Conservation (phyloP, 2,329 filamentous ascomycete genomes). For the Ilyonectria mors-panacis region DNA sequence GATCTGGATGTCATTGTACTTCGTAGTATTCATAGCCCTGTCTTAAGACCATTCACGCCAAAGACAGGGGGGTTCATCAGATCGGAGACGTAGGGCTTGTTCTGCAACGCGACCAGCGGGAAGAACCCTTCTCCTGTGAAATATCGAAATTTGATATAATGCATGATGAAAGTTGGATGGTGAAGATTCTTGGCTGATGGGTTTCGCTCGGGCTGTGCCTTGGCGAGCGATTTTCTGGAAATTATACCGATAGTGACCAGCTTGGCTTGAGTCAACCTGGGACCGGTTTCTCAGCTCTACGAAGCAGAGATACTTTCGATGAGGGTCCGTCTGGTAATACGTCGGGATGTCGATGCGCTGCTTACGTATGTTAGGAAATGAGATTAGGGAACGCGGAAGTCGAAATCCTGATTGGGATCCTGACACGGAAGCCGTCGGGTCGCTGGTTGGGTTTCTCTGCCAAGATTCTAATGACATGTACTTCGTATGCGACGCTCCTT, state of each 20-base stretch:
- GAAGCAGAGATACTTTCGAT: not conserved
- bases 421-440: constrained; percentile 1
- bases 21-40: not conserved
- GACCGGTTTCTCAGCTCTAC: not conserved
- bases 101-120: not conserved
- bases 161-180: not conserved
- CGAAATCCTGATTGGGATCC: not conserved
- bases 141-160: constrained; percentile 1
- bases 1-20: not conserved
- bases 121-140: not conserved
- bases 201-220: not conserved
- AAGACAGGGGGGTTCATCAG: not conserved
- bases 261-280: not conserved
- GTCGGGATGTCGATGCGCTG: too few relatives aligned
- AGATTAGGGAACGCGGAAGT: constrained; percentile 2
- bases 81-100: not conserved
- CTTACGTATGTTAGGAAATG: not conserved
- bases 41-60: not conserved
- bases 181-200: not conserved
- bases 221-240: not conserved
- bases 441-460: constrained; percentile 2
- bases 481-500: not conserved
- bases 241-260: not conserved
- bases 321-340: not conserved
- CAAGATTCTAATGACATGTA: too few relatives aligned